Evolutionary conservation across 495 filamentous ascomycete genomes (phyloP).

Genomic region (Penicillium salamii): DNA sequence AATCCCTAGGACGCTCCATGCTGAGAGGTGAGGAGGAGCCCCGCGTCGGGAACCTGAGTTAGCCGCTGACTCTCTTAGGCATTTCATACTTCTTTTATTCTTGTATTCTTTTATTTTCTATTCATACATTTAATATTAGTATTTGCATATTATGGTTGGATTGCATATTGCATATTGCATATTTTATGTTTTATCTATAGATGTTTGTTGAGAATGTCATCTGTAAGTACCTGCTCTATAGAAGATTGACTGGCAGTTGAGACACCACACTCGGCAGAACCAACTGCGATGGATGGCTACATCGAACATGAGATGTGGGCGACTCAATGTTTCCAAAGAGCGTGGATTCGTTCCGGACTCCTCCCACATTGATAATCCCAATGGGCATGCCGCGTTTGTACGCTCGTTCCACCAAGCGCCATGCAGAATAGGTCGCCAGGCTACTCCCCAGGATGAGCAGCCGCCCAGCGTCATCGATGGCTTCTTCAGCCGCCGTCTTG

Average conservation of each 20-base stretch:
- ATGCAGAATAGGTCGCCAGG: conserved; percentile 92
- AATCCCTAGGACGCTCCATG: conserved; percentile 25
- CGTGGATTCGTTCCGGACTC: conserved; percentile 72
- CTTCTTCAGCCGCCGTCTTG: conserved; percentile 74
- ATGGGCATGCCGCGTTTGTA: conserved; percentile 80
- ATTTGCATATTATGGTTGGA: too few relatives aligned
- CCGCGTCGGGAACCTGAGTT: conserved; percentile 19
- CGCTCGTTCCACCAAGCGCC: conserved; percentile 81
- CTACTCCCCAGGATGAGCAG: conserved; percentile 84
- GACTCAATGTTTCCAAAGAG: conserved; percentile 54
- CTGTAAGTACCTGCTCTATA: too few relatives aligned
- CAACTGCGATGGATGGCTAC: conserved; percentile 35
- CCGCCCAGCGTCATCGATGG: conserved; percentile 69
- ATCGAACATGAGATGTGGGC: conserved; percentile 29
- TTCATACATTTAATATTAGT: background rate
- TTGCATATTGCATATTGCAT: too few relatives aligned
- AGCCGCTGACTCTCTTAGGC: background rate
- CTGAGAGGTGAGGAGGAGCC: conserved; percentile 26
- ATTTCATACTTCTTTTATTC: too few relatives aligned
- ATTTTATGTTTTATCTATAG: background rate
- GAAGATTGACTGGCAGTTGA: conserved; percentile 22
- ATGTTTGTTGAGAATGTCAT: background rate
- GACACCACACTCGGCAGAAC: conserved; percentile 37
- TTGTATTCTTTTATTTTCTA: background rate
- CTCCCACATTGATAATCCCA: conserved; percentile 79